Evolutionary conservation across 495 filamentous ascomycete genomes (phyloP), one percentile per base, ranked within the genome.

Genomic region (Neurospora sp.): DNA sequence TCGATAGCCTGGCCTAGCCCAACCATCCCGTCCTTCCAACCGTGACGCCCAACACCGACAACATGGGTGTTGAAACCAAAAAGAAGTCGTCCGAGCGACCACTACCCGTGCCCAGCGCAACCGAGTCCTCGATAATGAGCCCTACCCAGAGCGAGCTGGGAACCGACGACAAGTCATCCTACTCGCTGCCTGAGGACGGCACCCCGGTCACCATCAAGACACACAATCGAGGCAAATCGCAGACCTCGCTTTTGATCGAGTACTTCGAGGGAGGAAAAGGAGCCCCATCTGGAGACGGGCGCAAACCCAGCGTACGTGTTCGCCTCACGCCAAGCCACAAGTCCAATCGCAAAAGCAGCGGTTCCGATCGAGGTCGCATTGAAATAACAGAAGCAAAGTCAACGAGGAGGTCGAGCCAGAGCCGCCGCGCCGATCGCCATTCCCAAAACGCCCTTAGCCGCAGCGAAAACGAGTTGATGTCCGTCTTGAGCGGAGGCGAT

Each of bases 181-280:
- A 96, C 84, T 95, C 92, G 69, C 89, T 99, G 72, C 96, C 94
- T 35, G 95, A 97, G 82, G 95, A 99, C 89, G 96, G 96, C 78
- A 94, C 92, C 74, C 92, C 93, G 46, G 88, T 98, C 76, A 98
- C 92, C 71, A 95, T 98, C 77, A 85, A 90, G 77, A 95, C 94
- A 74, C 88, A 88, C 75, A 89, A 90, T 75, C 89, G 85, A 73
- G 86, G 86, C 77, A 88, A 86, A 77, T 96, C 93, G 69, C 94
- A 96, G 81, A 97, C 96, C 48, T 97, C 93, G 70, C 88, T 99
- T 70, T 85, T 99, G 79, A 99, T 99, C 79, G 96, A 99, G 82
- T 98, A 98, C 82, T 99, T 98, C 79, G 94, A 97, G 82, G 93
- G 90, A 76, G 91, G 92, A 70, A 97, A 96, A 81, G 84, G 85